phyloP scores from a whole-genome alignment of 208 protist species.

The Angomonas ambiguus region DNA sequence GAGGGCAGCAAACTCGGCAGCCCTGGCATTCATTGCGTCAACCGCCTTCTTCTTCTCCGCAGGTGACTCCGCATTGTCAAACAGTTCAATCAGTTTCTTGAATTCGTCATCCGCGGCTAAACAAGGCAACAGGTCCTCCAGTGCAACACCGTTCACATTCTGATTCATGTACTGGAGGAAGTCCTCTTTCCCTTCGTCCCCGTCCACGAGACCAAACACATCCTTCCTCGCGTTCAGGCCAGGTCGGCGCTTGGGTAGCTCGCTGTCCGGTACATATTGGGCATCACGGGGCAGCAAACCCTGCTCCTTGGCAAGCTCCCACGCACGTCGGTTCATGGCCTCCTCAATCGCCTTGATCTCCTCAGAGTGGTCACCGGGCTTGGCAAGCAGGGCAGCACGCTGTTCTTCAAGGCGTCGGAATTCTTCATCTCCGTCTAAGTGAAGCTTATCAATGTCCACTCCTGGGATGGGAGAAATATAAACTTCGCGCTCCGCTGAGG shows the following conservation, averaged over 20 bases:
- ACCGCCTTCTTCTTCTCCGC: constrained; percentile 42
- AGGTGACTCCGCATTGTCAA: constrained; percentile 49
- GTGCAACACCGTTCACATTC: constrained; percentile 59
- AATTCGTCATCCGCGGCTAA: constrained; percentile 68
- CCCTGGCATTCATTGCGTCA: constrained; percentile 17
- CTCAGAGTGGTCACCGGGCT: constrained; percentile 19
- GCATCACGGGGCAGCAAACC: constrained; percentile 22
- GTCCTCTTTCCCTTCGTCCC: neutral
- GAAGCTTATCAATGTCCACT: constrained; percentile 32
- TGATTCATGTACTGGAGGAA: constrained; percentile 47
- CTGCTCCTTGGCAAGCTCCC: constrained; percentile 55
- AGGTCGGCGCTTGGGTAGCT: neutral
- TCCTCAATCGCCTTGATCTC: constrained; percentile 27
- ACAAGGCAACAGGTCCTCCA: constrained; percentile 56
- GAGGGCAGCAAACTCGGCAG: neutral
- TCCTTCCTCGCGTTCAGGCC: neutral
- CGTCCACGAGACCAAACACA: neutral
- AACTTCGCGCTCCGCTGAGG: constrained; percentile 32
- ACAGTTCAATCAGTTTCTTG: constrained; percentile 51
- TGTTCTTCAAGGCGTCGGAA: constrained; percentile 38
- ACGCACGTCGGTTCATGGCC: constrained; percentile 62
- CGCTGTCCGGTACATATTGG: neutral
- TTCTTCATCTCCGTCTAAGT: constrained; percentile 44
- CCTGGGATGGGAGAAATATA: constrained; percentile 40
- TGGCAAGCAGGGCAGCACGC: constrained; percentile 18